These are phyloP conservation scores for Cutaneotrichosporon cavernicola DNA, from an alignment of 1,284 basidiomycete species.

Conservation along the genomic window DNA sequence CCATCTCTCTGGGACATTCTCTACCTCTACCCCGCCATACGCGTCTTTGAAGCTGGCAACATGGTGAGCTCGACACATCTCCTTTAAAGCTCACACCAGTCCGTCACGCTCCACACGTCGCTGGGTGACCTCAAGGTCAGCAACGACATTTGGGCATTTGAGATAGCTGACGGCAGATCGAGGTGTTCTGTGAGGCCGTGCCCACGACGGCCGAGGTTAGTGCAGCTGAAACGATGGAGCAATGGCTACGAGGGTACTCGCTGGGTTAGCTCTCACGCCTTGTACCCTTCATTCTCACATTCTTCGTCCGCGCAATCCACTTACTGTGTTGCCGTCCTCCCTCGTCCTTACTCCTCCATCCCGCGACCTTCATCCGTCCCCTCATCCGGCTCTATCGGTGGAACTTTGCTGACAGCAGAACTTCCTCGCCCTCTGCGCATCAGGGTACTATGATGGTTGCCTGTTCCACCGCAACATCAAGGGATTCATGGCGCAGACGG, in stretches of 20 bases:
- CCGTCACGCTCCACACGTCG: conserved; percentile 90
- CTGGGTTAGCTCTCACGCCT: not conserved
- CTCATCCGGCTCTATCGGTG: not conserved
- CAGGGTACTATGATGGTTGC: conserved; percentile 79
- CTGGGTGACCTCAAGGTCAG: conserved; percentile 90
- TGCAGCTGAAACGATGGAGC: not conserved
- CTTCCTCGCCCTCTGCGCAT: conserved; percentile 89
- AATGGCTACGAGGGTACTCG: not conserved
- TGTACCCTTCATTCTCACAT: not conserved
- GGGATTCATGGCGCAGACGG: conserved; percentile 83
- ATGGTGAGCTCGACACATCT: not conserved
- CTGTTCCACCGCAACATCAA: conserved; percentile 90
- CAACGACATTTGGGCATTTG: not conserved
- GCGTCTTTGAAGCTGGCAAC: not conserved
- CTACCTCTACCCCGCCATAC: not conserved
- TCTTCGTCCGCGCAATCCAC: not conserved
- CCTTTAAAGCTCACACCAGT: conserved; percentile 54
- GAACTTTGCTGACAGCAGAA: conserved; percentile 60
- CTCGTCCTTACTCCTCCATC: no score
- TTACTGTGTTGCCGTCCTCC: no score
- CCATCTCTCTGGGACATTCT: no score
- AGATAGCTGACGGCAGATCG: conserved; percentile 62
- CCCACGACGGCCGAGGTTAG: conserved; percentile 87
- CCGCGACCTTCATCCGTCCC: not conserved
- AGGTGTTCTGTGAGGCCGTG: conserved; percentile 94